These are phyloP conservation scores for Cinnamomum micranthum DNA, from an alignment of 164 flowering plant species.

Conservation along the genomic window DNA sequence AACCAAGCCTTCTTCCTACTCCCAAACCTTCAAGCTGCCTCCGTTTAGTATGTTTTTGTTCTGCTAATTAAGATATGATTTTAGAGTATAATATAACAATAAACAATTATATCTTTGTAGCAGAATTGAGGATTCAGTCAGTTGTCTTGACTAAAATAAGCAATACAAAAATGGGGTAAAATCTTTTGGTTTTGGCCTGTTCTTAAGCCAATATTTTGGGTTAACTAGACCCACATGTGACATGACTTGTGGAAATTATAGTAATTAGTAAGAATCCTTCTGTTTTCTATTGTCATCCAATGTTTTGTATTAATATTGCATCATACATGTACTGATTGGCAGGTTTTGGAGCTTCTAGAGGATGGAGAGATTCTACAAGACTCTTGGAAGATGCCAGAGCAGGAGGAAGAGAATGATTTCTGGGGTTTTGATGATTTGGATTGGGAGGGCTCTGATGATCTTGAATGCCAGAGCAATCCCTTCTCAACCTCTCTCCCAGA, in stretches of 20 bases:
- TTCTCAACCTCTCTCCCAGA: constrained; percentile 48
- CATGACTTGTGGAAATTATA: not conserved
- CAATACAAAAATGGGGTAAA: not conserved
- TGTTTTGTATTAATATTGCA: not conserved
- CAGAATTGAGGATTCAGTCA: too few species aligned
- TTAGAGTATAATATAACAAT: not conserved
- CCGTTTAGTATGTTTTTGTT: too few species aligned
- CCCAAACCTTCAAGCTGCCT: too few species aligned
- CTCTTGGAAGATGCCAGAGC: constrained; percentile 78
- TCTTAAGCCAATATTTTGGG: not conserved
- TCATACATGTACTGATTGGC: constrained; percentile 2
- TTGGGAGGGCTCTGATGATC: constrained; percentile 85
- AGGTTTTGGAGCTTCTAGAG: constrained; percentile 66
- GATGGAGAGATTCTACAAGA: constrained; percentile 43
- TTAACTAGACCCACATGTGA: not conserved
- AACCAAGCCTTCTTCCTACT: too few species aligned
- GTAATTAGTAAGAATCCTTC: not conserved
- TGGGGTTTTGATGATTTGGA: constrained; percentile 93
- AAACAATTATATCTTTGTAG: not conserved
- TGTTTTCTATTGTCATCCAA: too few species aligned
- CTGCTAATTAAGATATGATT: not conserved
- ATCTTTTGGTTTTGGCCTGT: not conserved
- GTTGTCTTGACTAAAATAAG: too few species aligned
- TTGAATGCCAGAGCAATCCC: constrained; percentile 55
- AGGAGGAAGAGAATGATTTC: constrained; percentile 64